A percentile compares a stretch with the other conserved stretches of the same genome.
Conservation (phyloP, 2,329 filamentous ascomycete genomes). For the Pyrenophora graminea region DNA sequence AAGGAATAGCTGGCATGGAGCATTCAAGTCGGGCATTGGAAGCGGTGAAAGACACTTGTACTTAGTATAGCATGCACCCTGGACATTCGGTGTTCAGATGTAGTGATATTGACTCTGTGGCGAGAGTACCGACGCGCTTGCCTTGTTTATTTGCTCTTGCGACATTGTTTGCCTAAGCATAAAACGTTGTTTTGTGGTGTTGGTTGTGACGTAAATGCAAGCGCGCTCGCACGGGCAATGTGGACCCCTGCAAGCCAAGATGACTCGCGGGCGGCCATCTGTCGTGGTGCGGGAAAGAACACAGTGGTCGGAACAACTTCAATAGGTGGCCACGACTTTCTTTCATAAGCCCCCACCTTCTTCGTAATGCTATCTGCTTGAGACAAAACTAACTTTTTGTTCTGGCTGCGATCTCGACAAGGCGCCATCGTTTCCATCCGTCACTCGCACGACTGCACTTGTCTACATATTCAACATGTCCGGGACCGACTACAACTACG, state of each 20-base stretch:
- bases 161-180: too few relatives aligned
- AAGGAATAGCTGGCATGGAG: slow-evolving; percentile 19
- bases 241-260: slow-evolving; percentile 18
- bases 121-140: not conserved
- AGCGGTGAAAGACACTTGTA: slow-evolving; percentile 22
- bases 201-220: slow-evolving; percentile 16
- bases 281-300: slow-evolving; percentile 30
- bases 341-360: slow-evolving; percentile 29
- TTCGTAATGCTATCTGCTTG: slow-evolving; percentile 27
- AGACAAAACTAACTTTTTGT: slow-evolving; percentile 14
- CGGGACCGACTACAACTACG: slow-evolving; percentile 90
- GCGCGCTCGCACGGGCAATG: slow-evolving; percentile 10
- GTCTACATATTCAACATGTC: slow-evolving; percentile 39
- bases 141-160: not conserved
- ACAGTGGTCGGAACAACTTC: slow-evolving; percentile 36
- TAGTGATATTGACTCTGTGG: not conserved
- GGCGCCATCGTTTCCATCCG: slow-evolving; percentile 20
- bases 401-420: slow-evolving; percentile 23
- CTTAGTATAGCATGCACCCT: slow-evolving; percentile 21
- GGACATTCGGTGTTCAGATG: not conserved
- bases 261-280: slow-evolving; percentile 28
- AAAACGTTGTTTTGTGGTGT: not conserved
- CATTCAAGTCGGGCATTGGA: slow-evolving; percentile 23
- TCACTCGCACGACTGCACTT: slow-evolving; percentile 21
- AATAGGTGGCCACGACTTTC: slow-evolving; percentile 32